phyloP scores from a whole-genome alignment of 2,329 filamentous ascomycete species.

The Calonectria henricotiae region DNA sequence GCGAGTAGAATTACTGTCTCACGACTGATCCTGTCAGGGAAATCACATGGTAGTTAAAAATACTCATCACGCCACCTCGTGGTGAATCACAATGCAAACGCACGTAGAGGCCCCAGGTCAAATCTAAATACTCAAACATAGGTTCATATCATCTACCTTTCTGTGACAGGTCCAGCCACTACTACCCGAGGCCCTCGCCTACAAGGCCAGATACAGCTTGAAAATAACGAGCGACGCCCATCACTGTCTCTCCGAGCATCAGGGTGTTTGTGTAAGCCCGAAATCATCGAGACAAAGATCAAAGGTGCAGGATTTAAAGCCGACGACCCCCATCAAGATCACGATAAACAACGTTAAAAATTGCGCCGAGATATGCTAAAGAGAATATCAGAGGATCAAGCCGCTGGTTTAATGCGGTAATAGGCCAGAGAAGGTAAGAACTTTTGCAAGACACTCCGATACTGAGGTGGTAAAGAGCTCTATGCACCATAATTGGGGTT shows the following conservation, averaged over 20 bases:
- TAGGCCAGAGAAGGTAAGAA: conserved; percentile 36
- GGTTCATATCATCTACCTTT: conserved; percentile 50
- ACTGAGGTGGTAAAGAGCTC: conserved; percentile 27
- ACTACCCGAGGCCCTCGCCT: conserved; percentile 44
- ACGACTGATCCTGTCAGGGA: neutral
- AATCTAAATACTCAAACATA: conserved; percentile 39
- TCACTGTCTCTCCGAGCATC: conserved; percentile 39
- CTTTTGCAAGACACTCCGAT: conserved; percentile 38
- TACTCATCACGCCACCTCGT: neutral
- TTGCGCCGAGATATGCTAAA: conserved; percentile 58
- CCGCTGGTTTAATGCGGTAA: conserved; percentile 45
- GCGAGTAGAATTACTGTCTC: conserved; percentile 26
- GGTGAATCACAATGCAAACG: conserved; percentile 19
- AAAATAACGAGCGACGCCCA: conserved; percentile 43
- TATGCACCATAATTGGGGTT: conserved; percentile 61
- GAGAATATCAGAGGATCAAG: conserved; percentile 45
- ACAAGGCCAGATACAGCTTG: conserved; percentile 44
- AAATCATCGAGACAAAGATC: conserved; percentile 40
- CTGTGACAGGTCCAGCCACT: conserved; percentile 44
- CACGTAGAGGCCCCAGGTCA: neutral
- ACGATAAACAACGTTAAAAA: conserved; percentile 49
- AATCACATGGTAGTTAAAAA: conserved; percentile 4
- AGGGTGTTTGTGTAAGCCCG: conserved; percentile 34
- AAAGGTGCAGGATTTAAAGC: conserved; percentile 47
- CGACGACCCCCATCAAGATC: conserved; percentile 48